phyloP scores from a whole-genome alignment of 495 filamentous ascomycete species.

The Evansstolkia leycettana region DNA sequence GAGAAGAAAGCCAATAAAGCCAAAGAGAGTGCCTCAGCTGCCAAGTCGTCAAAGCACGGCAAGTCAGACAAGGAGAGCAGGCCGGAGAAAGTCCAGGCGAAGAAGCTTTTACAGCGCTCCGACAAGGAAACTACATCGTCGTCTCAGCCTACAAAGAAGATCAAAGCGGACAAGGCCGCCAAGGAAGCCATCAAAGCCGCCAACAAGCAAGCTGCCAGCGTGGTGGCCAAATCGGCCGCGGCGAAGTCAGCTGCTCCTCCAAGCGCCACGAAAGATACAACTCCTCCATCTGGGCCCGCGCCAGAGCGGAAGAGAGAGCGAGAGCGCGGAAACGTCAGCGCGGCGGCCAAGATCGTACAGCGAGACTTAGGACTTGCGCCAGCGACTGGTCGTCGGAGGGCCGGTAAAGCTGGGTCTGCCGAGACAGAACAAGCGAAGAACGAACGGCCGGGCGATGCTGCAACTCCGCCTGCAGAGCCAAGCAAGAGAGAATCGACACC shows the following conservation, averaged over 20 bases:
- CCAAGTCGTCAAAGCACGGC: conserved; percentile 44
- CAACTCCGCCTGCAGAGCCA: conserved; percentile 17
- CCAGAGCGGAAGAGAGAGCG: conserved; percentile 37
- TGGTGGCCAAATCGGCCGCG: conserved; percentile 16
- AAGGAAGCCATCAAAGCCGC: conserved; percentile 74
- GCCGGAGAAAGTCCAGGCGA: conserved; percentile 41
- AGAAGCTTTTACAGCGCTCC: conserved; percentile 28
- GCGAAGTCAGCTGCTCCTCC: conserved; percentile 3
- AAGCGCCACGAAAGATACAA: conserved; percentile 17
- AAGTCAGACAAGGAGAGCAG: conserved; percentile 49
- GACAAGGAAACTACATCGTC: conserved; percentile 31
- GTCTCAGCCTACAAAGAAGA: conserved; percentile 27
- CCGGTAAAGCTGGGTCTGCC: conserved; percentile 21
- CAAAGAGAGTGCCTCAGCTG: conserved; percentile 45
- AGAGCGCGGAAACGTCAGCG: conserved; percentile 59
- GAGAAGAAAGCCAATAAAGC: conserved; percentile 84
- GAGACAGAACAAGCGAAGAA: conserved; percentile 20
- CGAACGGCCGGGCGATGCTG: conserved; percentile 14
- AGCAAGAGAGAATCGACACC: conserved; percentile 21
- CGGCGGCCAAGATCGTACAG: conserved; percentile 76
- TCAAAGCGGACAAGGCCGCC: conserved; percentile 45
- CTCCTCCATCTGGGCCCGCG: conserved; percentile 14
- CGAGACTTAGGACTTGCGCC: conserved; percentile 77
- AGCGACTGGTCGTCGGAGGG: conserved; percentile 35
- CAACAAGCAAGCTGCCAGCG: conserved; percentile 49